These are phyloP conservation scores for Curvularia spicifera DNA, from an alignment of 2,329 filamentous ascomycete genomes.

Conservation along the genomic window DNA sequence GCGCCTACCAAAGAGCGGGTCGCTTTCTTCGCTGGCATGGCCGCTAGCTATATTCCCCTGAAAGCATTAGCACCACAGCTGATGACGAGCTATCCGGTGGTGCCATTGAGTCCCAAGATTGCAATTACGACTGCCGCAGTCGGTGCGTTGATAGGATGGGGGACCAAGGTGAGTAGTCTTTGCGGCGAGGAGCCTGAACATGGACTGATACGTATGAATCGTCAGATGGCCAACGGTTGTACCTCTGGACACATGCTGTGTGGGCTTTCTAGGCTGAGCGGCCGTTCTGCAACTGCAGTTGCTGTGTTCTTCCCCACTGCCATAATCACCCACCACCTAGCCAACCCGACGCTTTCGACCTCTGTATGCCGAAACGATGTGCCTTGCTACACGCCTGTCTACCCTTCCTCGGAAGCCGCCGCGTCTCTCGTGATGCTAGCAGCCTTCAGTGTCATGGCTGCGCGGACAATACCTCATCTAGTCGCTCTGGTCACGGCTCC, in stretches of 20 bases:
- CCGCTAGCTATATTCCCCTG: conserved; percentile 53
- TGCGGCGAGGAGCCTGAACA: not conserved
- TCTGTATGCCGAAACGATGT: conserved; percentile 45
- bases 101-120: conserved; percentile 44
- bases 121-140: conserved; percentile 50
- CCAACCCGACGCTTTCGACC: conserved; percentile 51
- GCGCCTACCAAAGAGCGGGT: conserved; percentile 52
- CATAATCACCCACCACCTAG: conserved; percentile 47
- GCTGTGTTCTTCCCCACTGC: conserved; percentile 45
- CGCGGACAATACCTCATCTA: conserved; percentile 31
- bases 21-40: conserved; percentile 56
- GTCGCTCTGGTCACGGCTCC: conserved; percentile 21
- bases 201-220: conserved; percentile 15
- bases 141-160: conserved; percentile 58
- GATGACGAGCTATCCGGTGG: conserved; percentile 52
- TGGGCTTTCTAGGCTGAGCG: conserved; percentile 57
- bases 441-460: conserved; percentile 34
- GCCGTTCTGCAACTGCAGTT: conserved; percentile 57
- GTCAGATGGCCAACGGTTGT: conserved; percentile 53
- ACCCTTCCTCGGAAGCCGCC: conserved; percentile 44
- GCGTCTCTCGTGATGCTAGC: conserved; percentile 48
- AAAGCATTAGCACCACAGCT: conserved; percentile 54
- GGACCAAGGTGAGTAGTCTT: conserved; percentile 55
- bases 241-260: conserved; percentile 65
- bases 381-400: conserved; percentile 57